phyloP scores from a whole-genome alignment of 1,284 basidiomycete species.

The Crocinoboletus sp. region DNA sequence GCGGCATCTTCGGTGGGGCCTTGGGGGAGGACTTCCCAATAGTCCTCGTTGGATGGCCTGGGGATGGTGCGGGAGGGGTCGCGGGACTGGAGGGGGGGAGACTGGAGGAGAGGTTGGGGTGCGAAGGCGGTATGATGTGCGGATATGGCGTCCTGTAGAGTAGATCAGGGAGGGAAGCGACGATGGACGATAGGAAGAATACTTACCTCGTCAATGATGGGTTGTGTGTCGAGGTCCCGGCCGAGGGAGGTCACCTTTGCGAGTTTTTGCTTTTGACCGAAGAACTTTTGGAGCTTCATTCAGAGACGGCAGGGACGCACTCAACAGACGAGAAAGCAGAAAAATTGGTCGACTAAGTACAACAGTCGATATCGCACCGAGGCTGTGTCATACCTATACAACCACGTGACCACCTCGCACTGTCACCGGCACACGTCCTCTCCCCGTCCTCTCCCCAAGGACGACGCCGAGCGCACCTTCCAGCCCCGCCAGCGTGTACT shows the following conservation, averaged over 20 bases:
- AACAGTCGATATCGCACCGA: conserved; percentile 20
- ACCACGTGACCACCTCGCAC: conserved; percentile 8
- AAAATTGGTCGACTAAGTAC: too few species aligned
- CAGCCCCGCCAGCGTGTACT: conserved; percentile 51
- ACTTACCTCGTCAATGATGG: conserved; percentile 27
- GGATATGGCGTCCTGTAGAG: conserved; percentile 21
- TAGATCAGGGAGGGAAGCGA: not conserved
- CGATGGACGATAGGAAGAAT: not conserved
- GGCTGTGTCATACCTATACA: conserved; percentile 29
- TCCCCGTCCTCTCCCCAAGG: conserved; percentile 36
- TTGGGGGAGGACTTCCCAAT: conserved; percentile 42
- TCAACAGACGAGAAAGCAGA: not conserved
- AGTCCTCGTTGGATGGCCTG: conserved; percentile 38
- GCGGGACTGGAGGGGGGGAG: conserved; percentile 13
- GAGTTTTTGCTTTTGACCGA: conserved; percentile 42
- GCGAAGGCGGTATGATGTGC: conserved; percentile 23
- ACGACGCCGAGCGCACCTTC: conserved; percentile 41
- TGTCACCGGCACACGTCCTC: conserved; percentile 44
- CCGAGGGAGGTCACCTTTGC: conserved; percentile 31
- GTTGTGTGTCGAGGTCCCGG: conserved; percentile 30
- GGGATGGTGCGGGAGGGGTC: conserved; percentile 26
- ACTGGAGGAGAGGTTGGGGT: not conserved
- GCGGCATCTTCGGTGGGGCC: conserved; percentile 13
- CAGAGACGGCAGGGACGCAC: not conserved
- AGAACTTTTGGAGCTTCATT: conserved; percentile 47